Conservation (phyloP, 257 asterid genomes). For the Solanum dulcamara region DNA sequence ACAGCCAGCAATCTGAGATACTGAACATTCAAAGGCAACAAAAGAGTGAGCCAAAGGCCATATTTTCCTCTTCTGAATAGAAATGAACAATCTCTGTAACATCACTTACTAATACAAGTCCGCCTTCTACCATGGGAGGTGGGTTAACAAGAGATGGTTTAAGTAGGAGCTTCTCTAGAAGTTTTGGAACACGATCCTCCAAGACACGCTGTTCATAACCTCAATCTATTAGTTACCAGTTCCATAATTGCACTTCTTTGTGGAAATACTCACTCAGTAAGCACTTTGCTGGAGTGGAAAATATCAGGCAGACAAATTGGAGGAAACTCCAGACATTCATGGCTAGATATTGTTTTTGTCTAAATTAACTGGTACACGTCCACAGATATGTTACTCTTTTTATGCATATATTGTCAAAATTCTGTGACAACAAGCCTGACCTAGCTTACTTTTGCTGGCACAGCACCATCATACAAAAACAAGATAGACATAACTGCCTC, state of each 20-base stretch:
- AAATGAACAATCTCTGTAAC: background rate
- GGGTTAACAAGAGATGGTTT: conserved; percentile 82
- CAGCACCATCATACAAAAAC: background rate
- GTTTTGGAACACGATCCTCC: conserved; percentile 93
- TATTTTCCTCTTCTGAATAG: background rate
- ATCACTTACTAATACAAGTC: conserved; percentile 70
- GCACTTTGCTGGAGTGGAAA: background rate
- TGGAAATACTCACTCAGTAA: background rate
- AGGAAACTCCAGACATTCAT: background rate
- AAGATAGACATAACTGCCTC: background rate
- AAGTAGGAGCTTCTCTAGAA: conserved; percentile 82
- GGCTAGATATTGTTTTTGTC: background rate
- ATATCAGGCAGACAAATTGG: background rate
- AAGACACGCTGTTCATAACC: conserved; percentile 61
- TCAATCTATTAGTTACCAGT: background rate
- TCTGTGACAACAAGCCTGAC: background rate
- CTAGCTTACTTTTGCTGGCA: background rate
- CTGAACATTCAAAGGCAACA: conserved; percentile 25
- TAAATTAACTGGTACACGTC: background rate
- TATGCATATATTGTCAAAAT: background rate
- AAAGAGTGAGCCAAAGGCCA: conserved; percentile 6
- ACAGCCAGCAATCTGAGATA: conserved; percentile 91
- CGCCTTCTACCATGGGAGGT: conserved; percentile 96
- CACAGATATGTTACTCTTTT: background rate
- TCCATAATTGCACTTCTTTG: background rate